phyloP scores from a whole-genome alignment of 2,329 filamentous ascomycete genomes.

The Fusarium papillatum region DNA sequence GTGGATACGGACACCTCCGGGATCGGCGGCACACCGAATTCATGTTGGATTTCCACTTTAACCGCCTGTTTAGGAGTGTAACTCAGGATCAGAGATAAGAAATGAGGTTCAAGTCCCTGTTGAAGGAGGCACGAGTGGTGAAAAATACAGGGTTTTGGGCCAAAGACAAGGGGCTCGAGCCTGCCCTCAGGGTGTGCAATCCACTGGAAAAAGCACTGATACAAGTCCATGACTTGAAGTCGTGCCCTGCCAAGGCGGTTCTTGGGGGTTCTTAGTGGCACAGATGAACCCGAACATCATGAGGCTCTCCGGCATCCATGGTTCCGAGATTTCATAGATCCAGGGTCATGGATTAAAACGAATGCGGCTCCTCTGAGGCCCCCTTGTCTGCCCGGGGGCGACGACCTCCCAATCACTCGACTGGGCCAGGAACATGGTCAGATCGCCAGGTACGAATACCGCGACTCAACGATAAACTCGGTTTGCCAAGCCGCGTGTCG shows the following conservation, averaged over 20 bases:
- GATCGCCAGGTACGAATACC: conserved; percentile 12
- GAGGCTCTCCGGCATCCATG: conserved; percentile 14
- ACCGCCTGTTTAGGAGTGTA: conserved; percentile 7
- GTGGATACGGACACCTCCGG: conserved; percentile 29
- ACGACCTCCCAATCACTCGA: conserved; percentile 5
- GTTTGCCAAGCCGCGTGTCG: conserved; percentile 7
- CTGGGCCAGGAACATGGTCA: conserved; percentile 14
- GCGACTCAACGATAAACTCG: not conserved
- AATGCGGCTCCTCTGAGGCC: conserved; percentile 3
- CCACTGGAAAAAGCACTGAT: not conserved
- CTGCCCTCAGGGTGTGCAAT: not conserved
- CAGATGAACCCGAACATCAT: not conserved
- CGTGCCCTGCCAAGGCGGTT: conserved; percentile 10
- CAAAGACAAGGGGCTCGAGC: not conserved
- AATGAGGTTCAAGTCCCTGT: not conserved
- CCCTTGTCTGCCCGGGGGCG: conserved; percentile 11
- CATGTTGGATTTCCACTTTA: conserved; percentile 12
- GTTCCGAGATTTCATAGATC: conserved; percentile 23
- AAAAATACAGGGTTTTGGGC: not conserved
- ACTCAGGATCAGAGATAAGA: not conserved
- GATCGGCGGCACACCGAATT: conserved; percentile 29
- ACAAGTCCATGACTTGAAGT: not conserved
- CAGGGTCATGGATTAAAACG: conserved; percentile 8
- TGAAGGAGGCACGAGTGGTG: not conserved
- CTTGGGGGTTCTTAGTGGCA: not conserved